Evolutionary conservation across 495 filamentous ascomycete species (phyloP), one percentile per base, ranked within the genome.

Genomic region (Clavariopsis aquatica): DNA sequence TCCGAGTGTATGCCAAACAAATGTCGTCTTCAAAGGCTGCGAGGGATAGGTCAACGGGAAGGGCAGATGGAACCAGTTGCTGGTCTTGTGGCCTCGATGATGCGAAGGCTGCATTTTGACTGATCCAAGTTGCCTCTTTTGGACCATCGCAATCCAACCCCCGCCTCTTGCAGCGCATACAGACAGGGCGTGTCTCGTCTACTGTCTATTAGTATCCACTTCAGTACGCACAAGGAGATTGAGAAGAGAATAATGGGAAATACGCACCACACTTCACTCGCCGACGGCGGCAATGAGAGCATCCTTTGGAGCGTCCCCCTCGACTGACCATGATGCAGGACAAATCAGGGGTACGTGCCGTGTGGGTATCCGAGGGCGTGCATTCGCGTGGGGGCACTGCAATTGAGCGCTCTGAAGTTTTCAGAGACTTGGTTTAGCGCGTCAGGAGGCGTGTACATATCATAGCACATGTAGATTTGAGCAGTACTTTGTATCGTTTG

Each of bases 231-330:
- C 12, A 12, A 34, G n/a, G n/a, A n/a, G n/a, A n/a, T n/a, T n/a
- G n/a, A n/a, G n/a, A n/a, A n/a, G n/a, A n/a, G n/a, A n/a, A 10
- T 6, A 43, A 43, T 7, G 15, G 13, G 38, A 43, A 43, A 17
- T 45, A 65, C 62, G 53, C 45, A 65, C 62, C 62, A 45, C 62
- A 65, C 47, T 65, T 65, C 12, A 59, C 62, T 13, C 55, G 45
- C 17, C 54, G 62, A 15, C 55, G 54, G 20, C 54, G 54, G 31
- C 54, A 65, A 17, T 65, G 22, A 19, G 45, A 19, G 38, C 62
- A 64, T 9, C 62, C 62, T 49, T 26, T 47, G 6, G 62, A 64
- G 22, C 62, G 62, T 38, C 62, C 62, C 15, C 62, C 62, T 12
- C 62, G 41, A 24, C 53, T 57, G 45, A 64, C 62, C 62, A 64